Evolutionary conservation across 2,329 filamentous ascomycete genomes (phyloP).

Genomic region (Sporothrix sp.): DNA sequence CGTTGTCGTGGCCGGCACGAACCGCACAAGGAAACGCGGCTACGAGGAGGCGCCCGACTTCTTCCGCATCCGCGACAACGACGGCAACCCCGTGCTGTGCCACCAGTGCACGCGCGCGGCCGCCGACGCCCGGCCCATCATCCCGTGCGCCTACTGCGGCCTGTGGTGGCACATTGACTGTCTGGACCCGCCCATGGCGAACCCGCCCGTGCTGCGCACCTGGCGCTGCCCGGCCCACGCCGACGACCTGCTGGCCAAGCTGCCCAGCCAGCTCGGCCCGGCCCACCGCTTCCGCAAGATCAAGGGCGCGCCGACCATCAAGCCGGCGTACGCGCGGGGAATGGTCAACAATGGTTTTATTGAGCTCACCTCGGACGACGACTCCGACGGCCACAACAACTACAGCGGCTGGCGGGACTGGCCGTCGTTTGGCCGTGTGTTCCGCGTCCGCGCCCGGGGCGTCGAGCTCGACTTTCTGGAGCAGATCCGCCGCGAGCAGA

Average conservation of each 20-base stretch:
- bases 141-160: constrained; percentile 75
- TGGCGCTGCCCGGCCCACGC: constrained; percentile 88
- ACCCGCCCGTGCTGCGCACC: constrained; percentile 63
- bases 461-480: constrained; percentile 65
- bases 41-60: constrained; percentile 59
- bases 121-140: constrained; percentile 57
- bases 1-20: constrained; percentile 29
- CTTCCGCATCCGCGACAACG: constrained; percentile 57
- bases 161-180: constrained; percentile 90
- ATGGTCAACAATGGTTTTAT: constrained; percentile 62
- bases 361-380: constrained; percentile 54
- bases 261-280: constrained; percentile 46
- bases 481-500: constrained; percentile 16
- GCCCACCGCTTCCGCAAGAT: constrained; percentile 54
- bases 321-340: constrained; percentile 50
- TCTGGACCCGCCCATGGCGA: constrained; percentile 70
- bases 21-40: constrained; percentile 27
- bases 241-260: constrained; percentile 58
- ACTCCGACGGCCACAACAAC: constrained; percentile 40
- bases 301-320: constrained; percentile 42
- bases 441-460: constrained; percentile 53
- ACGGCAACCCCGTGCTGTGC: constrained; percentile 70
- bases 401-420: constrained; percentile 45
- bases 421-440: constrained; percentile 53
- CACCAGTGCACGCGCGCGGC: constrained; percentile 61